These are phyloP conservation scores for Coemansia sp. DNA, from an alignment of 192 early-diverging fungal genomes.

Conservation along the genomic window DNA sequence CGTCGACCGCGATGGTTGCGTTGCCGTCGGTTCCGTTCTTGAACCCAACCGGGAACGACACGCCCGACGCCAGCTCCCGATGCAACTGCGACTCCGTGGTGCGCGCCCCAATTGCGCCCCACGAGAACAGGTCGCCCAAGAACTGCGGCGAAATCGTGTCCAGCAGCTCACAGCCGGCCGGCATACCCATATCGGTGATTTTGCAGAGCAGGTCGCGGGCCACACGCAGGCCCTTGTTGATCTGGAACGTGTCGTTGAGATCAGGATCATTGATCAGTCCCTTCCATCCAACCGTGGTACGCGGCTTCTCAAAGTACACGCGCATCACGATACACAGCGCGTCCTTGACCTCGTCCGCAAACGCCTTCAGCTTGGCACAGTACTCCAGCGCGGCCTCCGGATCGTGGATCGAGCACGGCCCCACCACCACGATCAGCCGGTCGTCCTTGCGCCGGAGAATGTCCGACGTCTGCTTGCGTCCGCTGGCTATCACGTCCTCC, in stretches of 20 bases:
- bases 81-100: constrained; percentile 96
- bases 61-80: constrained; percentile 90
- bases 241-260: constrained; percentile 80
- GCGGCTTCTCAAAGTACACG: constrained; percentile 97
- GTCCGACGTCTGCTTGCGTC: constrained; percentile 64
- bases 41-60: constrained; percentile 97
- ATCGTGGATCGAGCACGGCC: constrained; percentile 97
- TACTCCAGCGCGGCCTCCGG: constrained; percentile 83
- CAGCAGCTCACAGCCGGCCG: constrained; percentile 85
- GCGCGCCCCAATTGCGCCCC: constrained; percentile 96
- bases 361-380: constrained; percentile 61
- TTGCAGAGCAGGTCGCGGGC: constrained; percentile 78
- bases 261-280: constrained; percentile 82
- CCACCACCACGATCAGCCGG: constrained; percentile 86
- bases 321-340: constrained; percentile 92
- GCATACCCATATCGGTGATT: constrained; percentile 81
- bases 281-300: constrained; percentile 93
- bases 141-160: constrained; percentile 98
- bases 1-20: constrained; percentile 70
- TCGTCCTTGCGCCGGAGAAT: constrained; percentile 83
- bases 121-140: constrained; percentile 87
- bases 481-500: constrained; percentile 53
- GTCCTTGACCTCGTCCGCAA: constrained; percentile 65
- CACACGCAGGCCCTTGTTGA: constrained; percentile 93
- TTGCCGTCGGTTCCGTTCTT: constrained; percentile 98